Conservation (phyloP, 805 yeast species). For the Lachancea mirantina region DNA sequence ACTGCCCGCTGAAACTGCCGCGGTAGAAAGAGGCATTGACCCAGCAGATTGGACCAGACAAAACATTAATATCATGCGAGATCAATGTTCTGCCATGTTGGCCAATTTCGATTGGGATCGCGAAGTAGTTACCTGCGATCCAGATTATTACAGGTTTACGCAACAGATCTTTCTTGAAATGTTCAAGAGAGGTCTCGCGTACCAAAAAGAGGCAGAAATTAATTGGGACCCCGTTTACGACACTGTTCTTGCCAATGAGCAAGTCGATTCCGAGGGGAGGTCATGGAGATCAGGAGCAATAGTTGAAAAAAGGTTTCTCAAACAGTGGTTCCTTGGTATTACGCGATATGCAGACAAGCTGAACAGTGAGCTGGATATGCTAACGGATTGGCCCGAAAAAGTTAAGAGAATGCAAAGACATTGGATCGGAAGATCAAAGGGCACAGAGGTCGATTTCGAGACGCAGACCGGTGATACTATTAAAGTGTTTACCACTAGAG, state of each 20-base stretch:
- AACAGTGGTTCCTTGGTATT: slow-evolving; percentile 92
- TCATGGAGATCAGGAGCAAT: slow-evolving; percentile 97
- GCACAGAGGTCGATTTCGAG: slow-evolving; percentile 59
- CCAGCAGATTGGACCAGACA: slow-evolving; percentile 78
- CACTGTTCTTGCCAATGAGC: slow-evolving; percentile 94
- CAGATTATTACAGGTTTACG: slow-evolving; percentile 88
- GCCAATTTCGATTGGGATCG: slow-evolving; percentile 92
- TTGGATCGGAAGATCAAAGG: slow-evolving; percentile 89
- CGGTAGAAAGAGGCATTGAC: slow-evolving; percentile 71
- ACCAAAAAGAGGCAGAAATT: slow-evolving; percentile 77
- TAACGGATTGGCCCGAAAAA: slow-evolving; percentile 78
- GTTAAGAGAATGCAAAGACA: slow-evolving; percentile 86
- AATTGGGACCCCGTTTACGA: slow-evolving; percentile 98
- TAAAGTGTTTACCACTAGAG: slow-evolving; percentile 74
- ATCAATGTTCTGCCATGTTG: slow-evolving; percentile 69
- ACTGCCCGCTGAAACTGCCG: slow-evolving; percentile 97
- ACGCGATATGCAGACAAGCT: slow-evolving; percentile 71
- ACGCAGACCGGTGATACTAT: slow-evolving; percentile 30
- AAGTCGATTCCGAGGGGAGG: slow-evolving; percentile 82
- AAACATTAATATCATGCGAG: slow-evolving; percentile 81
- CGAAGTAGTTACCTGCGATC: slow-evolving; percentile 78
- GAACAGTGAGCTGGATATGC: slow-evolving; percentile 50
- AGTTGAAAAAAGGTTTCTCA: slow-evolving; percentile 73
- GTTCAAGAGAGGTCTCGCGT: slow-evolving; percentile 73
- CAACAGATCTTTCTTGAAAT: slow-evolving; percentile 75